Evolutionary conservation across 176 grass and related monocot species (phyloP).

Genomic region (Carex pumila): DNA sequence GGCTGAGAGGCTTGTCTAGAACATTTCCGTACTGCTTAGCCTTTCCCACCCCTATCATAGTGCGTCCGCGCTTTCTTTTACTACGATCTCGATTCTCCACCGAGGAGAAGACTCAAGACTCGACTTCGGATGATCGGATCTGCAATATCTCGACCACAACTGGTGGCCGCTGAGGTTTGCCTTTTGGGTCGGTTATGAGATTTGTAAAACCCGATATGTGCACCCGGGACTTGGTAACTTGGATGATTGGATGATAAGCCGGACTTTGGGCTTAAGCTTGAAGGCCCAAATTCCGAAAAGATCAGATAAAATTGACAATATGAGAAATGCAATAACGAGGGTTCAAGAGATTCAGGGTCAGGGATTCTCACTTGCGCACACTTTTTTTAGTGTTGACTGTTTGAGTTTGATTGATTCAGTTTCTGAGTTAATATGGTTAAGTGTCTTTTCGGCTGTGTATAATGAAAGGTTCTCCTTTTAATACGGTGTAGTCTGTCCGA

Average conservation of each 20-base stretch:
- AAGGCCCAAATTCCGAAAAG: background rate
- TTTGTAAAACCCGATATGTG: background rate
- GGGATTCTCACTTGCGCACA: no score
- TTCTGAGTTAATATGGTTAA: no score
- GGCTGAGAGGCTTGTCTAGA: constrained; percentile 86
- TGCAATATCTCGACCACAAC: background rate
- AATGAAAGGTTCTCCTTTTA: no score
- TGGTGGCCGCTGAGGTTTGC: background rate
- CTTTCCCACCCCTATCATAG: constrained; percentile 93
- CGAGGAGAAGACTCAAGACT: background rate
- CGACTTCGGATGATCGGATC: background rate
- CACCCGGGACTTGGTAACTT: background rate
- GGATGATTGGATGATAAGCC: background rate
- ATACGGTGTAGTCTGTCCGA: no score
- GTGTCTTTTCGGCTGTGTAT: no score
- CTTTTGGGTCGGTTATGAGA: background rate
- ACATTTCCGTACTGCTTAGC: constrained; percentile 90
- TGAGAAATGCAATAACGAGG: background rate
- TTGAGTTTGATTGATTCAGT: no score
- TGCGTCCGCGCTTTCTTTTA: background rate
- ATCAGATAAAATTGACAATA: background rate
- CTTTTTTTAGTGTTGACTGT: no score
- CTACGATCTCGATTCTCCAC: constrained; percentile 1
- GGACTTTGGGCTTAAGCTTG: background rate
- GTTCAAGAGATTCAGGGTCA: no score